These are phyloP conservation scores for Candida ponderosae DNA, from an alignment of 805 yeast species.

Conservation along the genomic window DNA sequence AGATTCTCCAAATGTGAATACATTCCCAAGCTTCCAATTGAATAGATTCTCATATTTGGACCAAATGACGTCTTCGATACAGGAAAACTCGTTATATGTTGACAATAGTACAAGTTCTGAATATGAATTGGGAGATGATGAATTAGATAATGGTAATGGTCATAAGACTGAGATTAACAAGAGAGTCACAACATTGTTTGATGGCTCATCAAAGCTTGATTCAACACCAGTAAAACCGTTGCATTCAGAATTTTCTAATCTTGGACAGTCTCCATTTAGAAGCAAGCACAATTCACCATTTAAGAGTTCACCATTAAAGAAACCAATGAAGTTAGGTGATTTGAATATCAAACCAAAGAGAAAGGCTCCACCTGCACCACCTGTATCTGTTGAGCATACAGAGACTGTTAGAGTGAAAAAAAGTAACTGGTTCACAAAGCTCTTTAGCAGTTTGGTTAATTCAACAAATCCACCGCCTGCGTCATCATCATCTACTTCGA, in stretches of 20 bases:
- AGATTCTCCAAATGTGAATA: conserved; percentile 4
- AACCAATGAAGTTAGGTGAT: neutral
- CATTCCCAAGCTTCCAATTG: conserved; percentile 7
- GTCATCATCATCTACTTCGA: conserved; percentile 3
- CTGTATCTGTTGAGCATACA: conserved; percentile 26
- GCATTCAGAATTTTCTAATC: neutral
- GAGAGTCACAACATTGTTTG: conserved; percentile 20
- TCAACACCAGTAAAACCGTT: neutral
- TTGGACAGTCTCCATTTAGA: conserved; percentile 8
- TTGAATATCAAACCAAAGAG: conserved; percentile 6
- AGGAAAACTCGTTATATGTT: conserved; percentile 17
- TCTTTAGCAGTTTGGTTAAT: conserved; percentile 21
- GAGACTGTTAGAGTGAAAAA: conserved; percentile 22
- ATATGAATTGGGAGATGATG: neutral
- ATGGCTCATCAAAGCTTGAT: conserved; percentile 3
- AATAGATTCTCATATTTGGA: conserved; percentile 7
- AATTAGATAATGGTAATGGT: conserved; percentile 7
- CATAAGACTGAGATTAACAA: conserved; percentile 14
- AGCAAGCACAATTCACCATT: conserved; percentile 7
- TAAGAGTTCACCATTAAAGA: conserved; percentile 16
- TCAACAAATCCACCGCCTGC: conserved; percentile 2
- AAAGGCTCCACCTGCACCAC: conserved; percentile 17
- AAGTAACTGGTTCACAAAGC: conserved; percentile 30
- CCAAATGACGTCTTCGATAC: conserved; percentile 11
- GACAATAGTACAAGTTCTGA: conserved; percentile 11